phyloP scores from a whole-genome alignment of 176 grass and related monocot species.

The Lolium rigidum region DNA sequence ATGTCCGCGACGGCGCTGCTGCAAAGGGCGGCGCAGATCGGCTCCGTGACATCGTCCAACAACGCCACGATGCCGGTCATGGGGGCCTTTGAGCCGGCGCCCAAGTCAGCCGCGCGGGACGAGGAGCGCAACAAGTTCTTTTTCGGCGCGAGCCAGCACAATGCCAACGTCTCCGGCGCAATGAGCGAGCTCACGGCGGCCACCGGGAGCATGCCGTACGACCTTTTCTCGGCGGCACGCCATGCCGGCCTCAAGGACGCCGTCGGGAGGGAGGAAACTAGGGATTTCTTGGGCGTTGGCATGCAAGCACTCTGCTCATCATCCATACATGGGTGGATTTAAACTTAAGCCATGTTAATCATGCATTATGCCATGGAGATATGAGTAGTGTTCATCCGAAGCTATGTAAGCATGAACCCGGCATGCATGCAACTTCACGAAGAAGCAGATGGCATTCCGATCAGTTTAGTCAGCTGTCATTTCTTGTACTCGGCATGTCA shows the following conservation, averaged over 20 bases:
- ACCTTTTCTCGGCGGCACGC: conserved; percentile 50
- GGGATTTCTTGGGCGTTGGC: conserved; percentile 93
- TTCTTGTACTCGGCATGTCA: conserved; percentile 19
- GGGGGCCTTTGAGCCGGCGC: conserved; percentile 42
- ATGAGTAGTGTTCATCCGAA: conserved; percentile 35
- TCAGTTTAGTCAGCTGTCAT: conserved; percentile 17
- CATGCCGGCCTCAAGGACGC: conserved; percentile 49
- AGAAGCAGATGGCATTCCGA: not conserved
- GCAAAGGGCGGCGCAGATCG: conserved; percentile 81
- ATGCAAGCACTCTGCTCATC: conserved; percentile 75
- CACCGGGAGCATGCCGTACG: conserved; percentile 51
- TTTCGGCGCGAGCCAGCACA: conserved; percentile 38
- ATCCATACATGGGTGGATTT: conserved; percentile 79
- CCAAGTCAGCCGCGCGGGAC: conserved; percentile 30
- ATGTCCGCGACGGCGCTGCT: conserved; percentile 89
- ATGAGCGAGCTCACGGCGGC: conserved; percentile 44
- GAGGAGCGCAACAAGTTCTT: conserved; percentile 55
- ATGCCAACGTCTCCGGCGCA: conserved; percentile 28
- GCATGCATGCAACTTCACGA: conserved; percentile 14
- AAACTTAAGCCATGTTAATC: conserved; percentile 26
- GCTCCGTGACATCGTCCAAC: conserved; percentile 48
- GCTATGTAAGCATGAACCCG: not conserved
- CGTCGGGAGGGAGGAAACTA: conserved; percentile 65
- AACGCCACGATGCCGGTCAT: conserved; percentile 27
- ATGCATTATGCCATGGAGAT: conserved; percentile 4